Evolutionary conservation across 345 rosid species (phyloP), one percentile per base, ranked within the genome.

Genomic region (Pseudoturritis turrita): DNA sequence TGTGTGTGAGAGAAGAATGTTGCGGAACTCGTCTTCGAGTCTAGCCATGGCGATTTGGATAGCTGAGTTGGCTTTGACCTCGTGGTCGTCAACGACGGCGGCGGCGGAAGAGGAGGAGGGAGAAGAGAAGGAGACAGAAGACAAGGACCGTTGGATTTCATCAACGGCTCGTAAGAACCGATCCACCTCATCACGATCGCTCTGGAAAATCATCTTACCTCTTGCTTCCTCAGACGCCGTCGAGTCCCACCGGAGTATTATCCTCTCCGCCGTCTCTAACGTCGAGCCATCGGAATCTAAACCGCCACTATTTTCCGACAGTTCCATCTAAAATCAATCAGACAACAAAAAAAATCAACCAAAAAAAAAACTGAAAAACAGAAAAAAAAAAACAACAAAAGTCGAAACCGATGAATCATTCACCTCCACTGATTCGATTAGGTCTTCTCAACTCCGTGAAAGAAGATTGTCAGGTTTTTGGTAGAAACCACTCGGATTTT

Each of bases 1-100:
- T 7, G 89, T 72, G 11, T 89, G 82, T 5, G 79, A 80, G 54
- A 91, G 78, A 18, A 94, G 88, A 33, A 94, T 88, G 83, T 61
- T 89, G 13, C 95, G 87, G 66, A 94, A 91, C 91, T 94, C 98
- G 56, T 94, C 98, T 76, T 94, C 98, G 5, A 94, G 91, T 6
- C 98, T 81, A 17, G 97, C 97, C 98, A 94, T 94, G 66, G 97
- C 97, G 92, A 94, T 91, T 88, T 91, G 97, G 64, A 91, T 79
- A 39, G 91, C 72, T 36, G 86, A 81, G 88, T 79, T 83, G 80
- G 83, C 89, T 79, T 85, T 88, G 44, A 65, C 72, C 10, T 59
- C 73, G 15, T 15, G 79, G 60, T 67, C 84, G 33, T 54, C 74
- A 47, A 36, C 62, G 8, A 58, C 10, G 14, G 72, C 17, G 2